These are phyloP conservation scores for Alternaria brassicae DNA, from an alignment of 2,329 filamentous ascomycete species.

Conservation along the genomic window DNA sequence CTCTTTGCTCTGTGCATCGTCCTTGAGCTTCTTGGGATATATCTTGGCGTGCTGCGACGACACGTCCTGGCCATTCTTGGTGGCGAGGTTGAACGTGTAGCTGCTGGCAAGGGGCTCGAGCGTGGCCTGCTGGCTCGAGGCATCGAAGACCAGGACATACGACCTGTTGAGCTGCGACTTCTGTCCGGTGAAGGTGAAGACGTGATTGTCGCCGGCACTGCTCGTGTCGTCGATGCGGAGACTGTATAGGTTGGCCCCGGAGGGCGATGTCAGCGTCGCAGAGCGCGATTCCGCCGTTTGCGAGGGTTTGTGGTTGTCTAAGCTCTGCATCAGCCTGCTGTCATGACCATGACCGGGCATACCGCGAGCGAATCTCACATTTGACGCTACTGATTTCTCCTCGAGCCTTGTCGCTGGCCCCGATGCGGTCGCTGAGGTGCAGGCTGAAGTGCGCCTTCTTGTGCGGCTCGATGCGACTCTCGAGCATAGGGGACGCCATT, in stretches of 20 bases:
- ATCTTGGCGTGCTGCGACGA: constrained; percentile 73
- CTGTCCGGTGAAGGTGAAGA: constrained; percentile 52
- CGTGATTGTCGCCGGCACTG: constrained; percentile 35
- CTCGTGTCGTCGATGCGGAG: constrained; percentile 41
- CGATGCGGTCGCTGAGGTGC: constrained; percentile 46
- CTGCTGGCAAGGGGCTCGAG: constrained; percentile 82
- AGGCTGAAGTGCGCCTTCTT: constrained; percentile 50
- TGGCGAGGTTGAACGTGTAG: constrained; percentile 85
- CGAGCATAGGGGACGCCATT: constrained; percentile 50
- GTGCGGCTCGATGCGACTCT: constrained; percentile 48
- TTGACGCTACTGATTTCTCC: constrained; percentile 43
- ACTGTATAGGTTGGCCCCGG: constrained; percentile 33
- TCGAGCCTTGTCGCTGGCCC: constrained; percentile 24
- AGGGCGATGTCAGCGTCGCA: constrained; percentile 35
- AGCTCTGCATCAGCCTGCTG: constrained; percentile 18
- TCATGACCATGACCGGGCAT: neutral
- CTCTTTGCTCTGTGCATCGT: constrained; percentile 36
- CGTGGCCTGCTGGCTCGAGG: constrained; percentile 75
- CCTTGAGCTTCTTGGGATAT: constrained; percentile 44
- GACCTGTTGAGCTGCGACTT: constrained; percentile 43
- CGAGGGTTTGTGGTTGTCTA: constrained; percentile 57
- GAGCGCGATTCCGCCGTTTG: constrained; percentile 40
- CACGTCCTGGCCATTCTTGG: constrained; percentile 70
- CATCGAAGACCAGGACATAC: constrained; percentile 74
- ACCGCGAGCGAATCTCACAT: constrained; percentile 32